Evolutionary conservation across 2,329 filamentous ascomycete genomes (phyloP), one percentile per base, ranked within the genome.

Genomic region (Venturia effusa): DNA sequence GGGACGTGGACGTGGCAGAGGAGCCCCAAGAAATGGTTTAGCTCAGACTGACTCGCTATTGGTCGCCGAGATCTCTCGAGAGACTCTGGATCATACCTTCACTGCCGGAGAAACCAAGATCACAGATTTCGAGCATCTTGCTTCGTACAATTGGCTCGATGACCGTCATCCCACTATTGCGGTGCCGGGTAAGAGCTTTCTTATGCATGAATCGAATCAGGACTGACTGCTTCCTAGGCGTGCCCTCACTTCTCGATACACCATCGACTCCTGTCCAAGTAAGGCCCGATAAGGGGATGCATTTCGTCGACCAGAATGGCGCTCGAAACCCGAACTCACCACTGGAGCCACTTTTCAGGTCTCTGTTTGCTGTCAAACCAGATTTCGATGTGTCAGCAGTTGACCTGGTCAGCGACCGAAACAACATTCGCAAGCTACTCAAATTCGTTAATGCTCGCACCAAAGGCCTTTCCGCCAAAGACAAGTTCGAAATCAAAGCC

Each of bases 341-440:
- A 0, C 69, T 82, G 4, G 79, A 81, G 66, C 77, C 79, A 0
- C 70, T 81, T 0, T 81, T 81, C 64, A 77, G 78, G 45, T 72
- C 78, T 0, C 65, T 81, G 4, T 77, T 74, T 65, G 67, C 71
- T 34, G 67, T 68, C 7, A 57, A 78, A 27, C 77, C 79, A 13
- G 69, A 70, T 0, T 78, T 78, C 59, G 71, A 80, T 61, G 69
- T 81, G 19, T 34, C 67, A 30, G 48, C 68, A 0, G 66, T 77
- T 59, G 75, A 81, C 66, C 64, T 82, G 13, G 71, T 82, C 24
- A 78, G 75, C 2, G 79, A 81, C 66, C 70, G 78, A 37, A 80
- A 79, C 69, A 80, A 78, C 61, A 74, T 82, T 61, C 77, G 79
- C 37, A 81, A 81, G 68, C 76, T 82, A 24, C 71, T 81, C 1